Percentiles rank a stretch among this genome's conserved stretches.
These are phyloP conservation scores for Sordaria brevicollis DNA, from an alignment of 495 filamentous ascomycete species.

Conservation along the genomic window DNA sequence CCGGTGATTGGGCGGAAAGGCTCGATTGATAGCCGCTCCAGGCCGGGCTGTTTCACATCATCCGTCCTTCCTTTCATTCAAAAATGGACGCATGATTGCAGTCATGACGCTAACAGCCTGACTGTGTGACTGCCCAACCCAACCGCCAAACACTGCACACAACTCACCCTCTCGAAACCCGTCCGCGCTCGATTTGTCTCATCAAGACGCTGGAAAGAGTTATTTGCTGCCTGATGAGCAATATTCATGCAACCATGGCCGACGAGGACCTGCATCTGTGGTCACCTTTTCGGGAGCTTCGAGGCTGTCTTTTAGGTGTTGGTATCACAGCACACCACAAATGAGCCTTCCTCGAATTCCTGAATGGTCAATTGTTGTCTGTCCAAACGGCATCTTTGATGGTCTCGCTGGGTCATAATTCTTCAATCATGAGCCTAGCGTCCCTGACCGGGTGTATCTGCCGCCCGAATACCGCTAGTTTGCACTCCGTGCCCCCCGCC, in stretches of 20 bases:
- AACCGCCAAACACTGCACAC: not conserved
- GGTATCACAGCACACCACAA: not conserved
- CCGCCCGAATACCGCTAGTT: not conserved
- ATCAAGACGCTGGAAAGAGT: not conserved
- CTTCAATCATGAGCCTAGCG: not conserved
- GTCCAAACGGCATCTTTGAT: not conserved
- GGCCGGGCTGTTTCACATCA: conserved; percentile 22
- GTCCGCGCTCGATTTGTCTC: not conserved
- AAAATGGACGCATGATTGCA: conserved; percentile 13
- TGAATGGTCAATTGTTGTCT: not conserved
- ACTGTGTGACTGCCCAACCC: conserved; percentile 26
- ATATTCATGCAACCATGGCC: not conserved
- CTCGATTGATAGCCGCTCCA: conserved; percentile 14
- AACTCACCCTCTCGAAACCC: not conserved
- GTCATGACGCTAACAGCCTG: conserved; percentile 6
- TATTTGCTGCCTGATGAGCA: conserved; percentile 13
- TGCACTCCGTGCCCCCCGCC: not conserved
- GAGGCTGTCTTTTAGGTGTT: not conserved
- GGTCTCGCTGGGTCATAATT: not conserved
- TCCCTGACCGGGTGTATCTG: not conserved
- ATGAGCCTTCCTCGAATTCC: not conserved
- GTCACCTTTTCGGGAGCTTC: not conserved
- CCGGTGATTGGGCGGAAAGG: conserved; percentile 15
- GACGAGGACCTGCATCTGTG: conserved; percentile 3
- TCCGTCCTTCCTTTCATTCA: conserved; percentile 4